phyloP scores from a whole-genome alignment of 2,329 filamentous ascomycete genomes.

The Anthostomella pinea region DNA sequence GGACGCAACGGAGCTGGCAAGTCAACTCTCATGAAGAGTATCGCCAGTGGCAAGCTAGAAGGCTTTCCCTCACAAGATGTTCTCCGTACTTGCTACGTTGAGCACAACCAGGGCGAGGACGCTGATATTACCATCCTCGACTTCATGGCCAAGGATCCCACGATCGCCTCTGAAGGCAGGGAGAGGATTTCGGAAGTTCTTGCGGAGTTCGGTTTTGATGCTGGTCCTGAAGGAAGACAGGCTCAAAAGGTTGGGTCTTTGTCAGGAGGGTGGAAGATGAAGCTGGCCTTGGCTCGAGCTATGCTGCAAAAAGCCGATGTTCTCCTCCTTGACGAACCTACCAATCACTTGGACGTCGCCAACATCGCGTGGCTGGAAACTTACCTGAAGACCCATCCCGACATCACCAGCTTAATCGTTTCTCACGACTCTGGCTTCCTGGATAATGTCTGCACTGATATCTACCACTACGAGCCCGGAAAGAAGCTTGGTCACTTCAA shows the following conservation, averaged over 20 bases:
- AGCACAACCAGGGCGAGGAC: slow-evolving; percentile 98
- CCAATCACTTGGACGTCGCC: slow-evolving; percentile 94
- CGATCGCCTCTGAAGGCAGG: slow-evolving; percentile 72
- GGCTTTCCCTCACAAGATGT: slow-evolving; percentile 92
- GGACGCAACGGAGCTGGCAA: slow-evolving; percentile 97
- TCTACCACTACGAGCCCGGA: slow-evolving; percentile 93
- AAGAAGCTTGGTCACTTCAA: slow-evolving; percentile 92
- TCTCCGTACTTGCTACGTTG: slow-evolving; percentile 94
- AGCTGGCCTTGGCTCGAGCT: slow-evolving; percentile 89
- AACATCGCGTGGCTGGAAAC: slow-evolving; percentile 96
- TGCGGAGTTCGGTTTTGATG: slow-evolving; percentile 88
- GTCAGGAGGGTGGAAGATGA: slow-evolving; percentile 99
- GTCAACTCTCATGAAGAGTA: slow-evolving; percentile 98
- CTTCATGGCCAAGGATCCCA: slow-evolving; percentile 86
- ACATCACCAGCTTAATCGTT: slow-evolving; percentile 96
- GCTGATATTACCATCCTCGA: slow-evolving; percentile 94
- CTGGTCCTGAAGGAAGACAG: slow-evolving; percentile 85
- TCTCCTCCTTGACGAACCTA: slow-evolving; percentile 94
- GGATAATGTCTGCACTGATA: slow-evolving; percentile 96
- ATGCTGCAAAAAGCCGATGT: slow-evolving; percentile 98
- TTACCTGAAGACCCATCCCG: slow-evolving; percentile 91
- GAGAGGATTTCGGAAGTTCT: slow-evolving; percentile 83
- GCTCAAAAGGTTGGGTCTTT: slow-evolving; percentile 87
- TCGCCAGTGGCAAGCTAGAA: slow-evolving; percentile 92
- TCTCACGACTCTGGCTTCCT: slow-evolving; percentile 98